Evolutionary conservation across 2,329 filamentous ascomycete genomes (phyloP), one percentile per base, ranked within the genome.

Genomic region (Chaetomium sp.): DNA sequence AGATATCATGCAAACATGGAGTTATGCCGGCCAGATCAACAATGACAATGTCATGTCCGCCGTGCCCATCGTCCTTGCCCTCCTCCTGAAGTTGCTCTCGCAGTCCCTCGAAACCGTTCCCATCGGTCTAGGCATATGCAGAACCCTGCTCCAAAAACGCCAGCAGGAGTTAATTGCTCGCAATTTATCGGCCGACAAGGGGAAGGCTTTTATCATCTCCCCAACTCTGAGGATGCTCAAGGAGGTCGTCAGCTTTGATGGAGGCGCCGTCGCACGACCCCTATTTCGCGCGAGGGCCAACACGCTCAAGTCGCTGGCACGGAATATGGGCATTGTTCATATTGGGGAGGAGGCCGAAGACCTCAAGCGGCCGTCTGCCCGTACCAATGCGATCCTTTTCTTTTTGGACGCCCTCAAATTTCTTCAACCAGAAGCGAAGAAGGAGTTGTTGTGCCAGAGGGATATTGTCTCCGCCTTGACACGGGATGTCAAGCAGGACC

Each of bases 1-100:
- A 2, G 89, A 96, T 64, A 74, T 97, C 41, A 88, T 95, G 72
- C 88, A 95, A 64, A 90, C 85, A 57, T 97, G 92, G 92, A 85
- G 84, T 48, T 91, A 88, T 73, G 91, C 88, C 4, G 84, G 84
- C 35, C 85, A 89, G 68, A 83, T 84, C 61, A 89, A 89, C 67
- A 87, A 91, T 63, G 91, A 96, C 56, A 81, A 84, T 53, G 76
- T 96, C 57, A 80, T 94, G 67, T 92, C 91, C 1, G 82, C 89
- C 6, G 84, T 94, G 3, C 85, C 88, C 1, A 88, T 92, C 1
- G 85, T 91, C 6, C 74, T 99, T 35, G 89, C 89, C 1, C 79
- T 96, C 19, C 79, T 97, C 46, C 76, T 97, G 38, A 90, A 87
- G 70, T 82, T 88, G 27, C 77, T 95, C 47, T 91, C 91, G 0